phyloP scores from a whole-genome alignment of 345 rosid species.

The Erodium maritimum region DNA sequence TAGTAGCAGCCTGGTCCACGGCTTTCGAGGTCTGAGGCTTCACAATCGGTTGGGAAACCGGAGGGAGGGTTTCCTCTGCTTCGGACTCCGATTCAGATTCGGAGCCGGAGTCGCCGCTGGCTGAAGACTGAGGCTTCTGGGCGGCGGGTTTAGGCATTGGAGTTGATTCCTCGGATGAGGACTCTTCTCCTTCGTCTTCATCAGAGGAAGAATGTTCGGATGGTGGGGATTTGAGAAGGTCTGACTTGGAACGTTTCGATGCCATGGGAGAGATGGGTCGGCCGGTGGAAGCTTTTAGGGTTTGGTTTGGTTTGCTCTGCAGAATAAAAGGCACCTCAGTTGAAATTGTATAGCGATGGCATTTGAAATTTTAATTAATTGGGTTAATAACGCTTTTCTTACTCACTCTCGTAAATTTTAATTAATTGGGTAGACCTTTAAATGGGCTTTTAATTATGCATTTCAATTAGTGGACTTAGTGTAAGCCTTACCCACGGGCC shows the following conservation, averaged over 20 bases:
- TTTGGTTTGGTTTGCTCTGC: background rate
- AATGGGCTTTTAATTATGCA: no score
- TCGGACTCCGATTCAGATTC: slow-evolving; percentile 12
- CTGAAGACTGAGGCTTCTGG: background rate
- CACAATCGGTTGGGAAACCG: background rate
- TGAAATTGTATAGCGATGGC: no score
- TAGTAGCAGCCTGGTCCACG: slow-evolving; percentile 3
- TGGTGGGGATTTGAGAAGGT: background rate
- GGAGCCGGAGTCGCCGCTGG: background rate
- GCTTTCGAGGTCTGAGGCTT: background rate
- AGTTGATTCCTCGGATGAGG: background rate
- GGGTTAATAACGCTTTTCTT: no score
- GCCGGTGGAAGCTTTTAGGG: background rate
- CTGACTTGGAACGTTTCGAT: background rate
- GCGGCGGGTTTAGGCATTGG: background rate
- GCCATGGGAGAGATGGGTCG: background rate
- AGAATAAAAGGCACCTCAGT: no score
- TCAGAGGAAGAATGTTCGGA: background rate
- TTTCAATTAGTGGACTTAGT: no score
- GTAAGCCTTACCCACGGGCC: no score
- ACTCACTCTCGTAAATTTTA: no score
- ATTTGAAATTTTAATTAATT: no score
- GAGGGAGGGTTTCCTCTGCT: slow-evolving; percentile 1
- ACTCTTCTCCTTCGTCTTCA: background rate
- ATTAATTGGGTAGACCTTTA: no score